Conservation (phyloP, 345 rosid species). For the Syzygium oleosum region DNA sequence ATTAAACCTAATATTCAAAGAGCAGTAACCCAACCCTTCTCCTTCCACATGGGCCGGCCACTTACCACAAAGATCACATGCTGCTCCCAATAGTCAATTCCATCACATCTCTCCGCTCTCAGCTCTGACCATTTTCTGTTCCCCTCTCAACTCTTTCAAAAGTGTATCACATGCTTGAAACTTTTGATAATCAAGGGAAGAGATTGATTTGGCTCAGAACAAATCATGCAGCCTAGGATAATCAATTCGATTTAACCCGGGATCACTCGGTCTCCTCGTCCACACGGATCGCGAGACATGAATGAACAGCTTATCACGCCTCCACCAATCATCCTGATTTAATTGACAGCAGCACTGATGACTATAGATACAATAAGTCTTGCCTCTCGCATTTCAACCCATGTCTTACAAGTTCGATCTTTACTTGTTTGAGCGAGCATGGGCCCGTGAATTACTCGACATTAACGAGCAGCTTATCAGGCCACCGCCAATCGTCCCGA, state of each 20-base stretch:
- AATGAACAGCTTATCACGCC: too few relatives aligned
- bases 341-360: too few relatives aligned
- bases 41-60: background rate
- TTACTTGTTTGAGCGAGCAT: too few relatives aligned
- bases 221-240: rapidly evolving
- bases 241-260: background rate
- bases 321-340: too few relatives aligned
- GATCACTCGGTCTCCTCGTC: too few relatives aligned
- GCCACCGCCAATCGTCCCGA: rapidly evolving
- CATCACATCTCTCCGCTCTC: background rate
- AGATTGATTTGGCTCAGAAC: background rate
- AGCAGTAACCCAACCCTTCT: background rate
- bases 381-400: too few relatives aligned
- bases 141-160: background rate
- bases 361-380: too few relatives aligned
- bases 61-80: background rate
- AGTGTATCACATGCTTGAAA: background rate
- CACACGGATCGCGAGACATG: too few relatives aligned
- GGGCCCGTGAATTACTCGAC: rapidly evolving
- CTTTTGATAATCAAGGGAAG: background rate
- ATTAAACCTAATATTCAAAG: background rate
- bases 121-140: background rate
- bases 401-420: too few relatives aligned
- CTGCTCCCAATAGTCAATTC: background rate
- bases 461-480: background rate